Evolutionary conservation across 305 asterid genomes (phyloP).

Genomic region (Fraxinus xanthoxyloides): DNA sequence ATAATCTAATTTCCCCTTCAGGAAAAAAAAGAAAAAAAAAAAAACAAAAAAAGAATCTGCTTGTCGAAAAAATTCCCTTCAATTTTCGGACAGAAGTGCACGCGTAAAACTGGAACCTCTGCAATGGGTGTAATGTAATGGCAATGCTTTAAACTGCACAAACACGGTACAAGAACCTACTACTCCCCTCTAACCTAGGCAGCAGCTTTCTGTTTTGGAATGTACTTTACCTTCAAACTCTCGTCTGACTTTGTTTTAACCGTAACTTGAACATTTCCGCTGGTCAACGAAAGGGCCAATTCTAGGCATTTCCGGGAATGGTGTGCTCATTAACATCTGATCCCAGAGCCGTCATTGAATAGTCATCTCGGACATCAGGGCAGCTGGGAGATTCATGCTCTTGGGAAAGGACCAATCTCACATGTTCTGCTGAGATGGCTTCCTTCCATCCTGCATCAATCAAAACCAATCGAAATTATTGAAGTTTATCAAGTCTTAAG

Average conservation of each 20-base stretch:
- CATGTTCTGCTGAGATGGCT: slow-evolving; percentile 67
- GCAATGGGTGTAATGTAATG: slow-evolving; percentile 26
- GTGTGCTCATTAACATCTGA: slow-evolving; percentile 30
- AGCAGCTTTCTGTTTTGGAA: slow-evolving; percentile 52
- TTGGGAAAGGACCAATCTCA: slow-evolving; percentile 49
- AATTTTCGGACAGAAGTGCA: slow-evolving; percentile 46
- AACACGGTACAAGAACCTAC: slow-evolving; percentile 19
- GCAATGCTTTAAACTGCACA: slow-evolving; percentile 34
- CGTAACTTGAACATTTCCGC: slow-evolving; percentile 34
- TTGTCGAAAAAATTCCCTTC: slow-evolving; percentile 30
- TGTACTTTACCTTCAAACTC: slow-evolving; percentile 50
- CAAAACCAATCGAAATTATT: background rate
- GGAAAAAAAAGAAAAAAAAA: background rate
- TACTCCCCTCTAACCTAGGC: slow-evolving; percentile 38
- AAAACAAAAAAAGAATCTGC: slow-evolving; percentile 1
- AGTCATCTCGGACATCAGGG: slow-evolving; percentile 24
- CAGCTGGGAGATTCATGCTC: slow-evolving; percentile 36
- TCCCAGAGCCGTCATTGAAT: slow-evolving; percentile 19
- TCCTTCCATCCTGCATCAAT: slow-evolving; percentile 77
- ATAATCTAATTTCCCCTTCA: slow-evolving; percentile 13
- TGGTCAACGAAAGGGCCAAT: slow-evolving; percentile 21
- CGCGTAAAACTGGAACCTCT: slow-evolving; percentile 62
- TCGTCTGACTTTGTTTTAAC: slow-evolving; percentile 41
- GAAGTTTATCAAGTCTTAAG: background rate
- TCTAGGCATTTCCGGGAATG: slow-evolving; percentile 30